A percentile compares a stretch with the other conserved stretches of the same genome.
Evolutionary conservation across 2,329 filamentous ascomycete genomes (phyloP).

Genomic region (Ceratocystiopsis brevicomis): DNA sequence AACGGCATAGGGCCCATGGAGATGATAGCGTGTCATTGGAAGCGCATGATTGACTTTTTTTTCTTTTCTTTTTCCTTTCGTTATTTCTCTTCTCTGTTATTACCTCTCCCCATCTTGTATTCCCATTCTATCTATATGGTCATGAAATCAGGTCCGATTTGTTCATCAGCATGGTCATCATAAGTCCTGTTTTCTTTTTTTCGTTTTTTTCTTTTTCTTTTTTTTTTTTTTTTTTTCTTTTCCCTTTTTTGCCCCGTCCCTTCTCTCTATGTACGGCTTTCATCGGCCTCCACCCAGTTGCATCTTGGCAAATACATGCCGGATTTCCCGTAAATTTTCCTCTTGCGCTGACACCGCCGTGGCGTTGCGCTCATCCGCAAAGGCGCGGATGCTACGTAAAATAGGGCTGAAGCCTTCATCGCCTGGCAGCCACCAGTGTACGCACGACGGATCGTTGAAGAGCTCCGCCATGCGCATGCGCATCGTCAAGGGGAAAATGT

Average conservation of each 20-base stretch:
- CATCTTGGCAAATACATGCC: constrained; percentile 49
- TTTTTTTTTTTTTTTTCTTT: not conserved
- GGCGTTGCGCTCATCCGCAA: constrained; percentile 59
- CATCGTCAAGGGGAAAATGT: constrained; percentile 60
- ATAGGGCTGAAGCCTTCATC: constrained; percentile 57
- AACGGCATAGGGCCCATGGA: no score
- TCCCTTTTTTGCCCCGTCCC: not conserved
- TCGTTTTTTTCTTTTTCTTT: no score
- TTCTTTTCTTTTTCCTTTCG: not conserved
- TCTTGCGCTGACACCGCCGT: constrained; percentile 36
- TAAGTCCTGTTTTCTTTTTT: no score
- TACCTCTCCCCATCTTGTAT: not conserved
- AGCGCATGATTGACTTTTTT: not conserved
- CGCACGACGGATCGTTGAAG: constrained; percentile 53
- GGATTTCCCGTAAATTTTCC: constrained; percentile 56
- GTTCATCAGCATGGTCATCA: no score
- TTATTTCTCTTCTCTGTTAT: not conserved
- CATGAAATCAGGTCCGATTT: no score
- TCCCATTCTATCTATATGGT: no score
- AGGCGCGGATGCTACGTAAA: constrained; percentile 57
- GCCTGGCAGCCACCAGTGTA: constrained; percentile 78
- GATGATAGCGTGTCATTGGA: no score
- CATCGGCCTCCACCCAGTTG: constrained; percentile 20
- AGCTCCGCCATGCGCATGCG: constrained; percentile 57
- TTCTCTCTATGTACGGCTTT: no score